Conservation (phyloP, 306 rosid species). For the Geum urbanum region DNA sequence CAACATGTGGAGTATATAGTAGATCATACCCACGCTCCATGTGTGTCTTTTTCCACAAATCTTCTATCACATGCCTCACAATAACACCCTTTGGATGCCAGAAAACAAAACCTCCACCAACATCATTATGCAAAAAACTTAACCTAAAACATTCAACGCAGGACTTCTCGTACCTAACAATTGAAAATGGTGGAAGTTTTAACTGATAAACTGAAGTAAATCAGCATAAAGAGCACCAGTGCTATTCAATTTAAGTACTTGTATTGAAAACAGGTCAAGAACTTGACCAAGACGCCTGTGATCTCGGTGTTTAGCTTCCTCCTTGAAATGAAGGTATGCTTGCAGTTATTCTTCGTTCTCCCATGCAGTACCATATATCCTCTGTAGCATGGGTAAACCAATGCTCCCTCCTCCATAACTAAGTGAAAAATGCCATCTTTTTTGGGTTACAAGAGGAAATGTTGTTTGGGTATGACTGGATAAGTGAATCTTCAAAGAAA, state of each 20-base stretch:
- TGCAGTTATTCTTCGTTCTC: slow-evolving; percentile 82
- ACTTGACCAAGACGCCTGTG: slow-evolving; percentile 94
- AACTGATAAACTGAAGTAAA: slow-evolving; percentile 10
- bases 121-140: slow-evolving; percentile 66
- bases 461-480: no score
- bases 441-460: no score
- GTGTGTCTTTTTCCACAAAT: slow-evolving; percentile 82
- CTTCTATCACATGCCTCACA: no score
- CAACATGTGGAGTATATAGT: slow-evolving; percentile 92
- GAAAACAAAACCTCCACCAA: slow-evolving; percentile 97
- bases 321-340: slow-evolving; percentile 88
- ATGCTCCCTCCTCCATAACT: no score
- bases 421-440: no score
- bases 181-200: neutral
- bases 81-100: slow-evolving; percentile 99
- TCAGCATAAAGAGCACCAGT: slow-evolving; percentile 20
- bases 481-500: no score
- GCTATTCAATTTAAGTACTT: slow-evolving; percentile 39
- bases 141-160: slow-evolving; percentile 23
- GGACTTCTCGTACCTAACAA: slow-evolving; percentile 12
- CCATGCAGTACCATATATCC: slow-evolving; percentile 99
- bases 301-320: slow-evolving; percentile 93
- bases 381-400: slow-evolving; percentile 94
- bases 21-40: slow-evolving; percentile 75
- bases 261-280: slow-evolving; percentile 94